Evolutionary conservation across 352 stramenopile species (phyloP).

Genomic region (Pythium biforme): DNA sequence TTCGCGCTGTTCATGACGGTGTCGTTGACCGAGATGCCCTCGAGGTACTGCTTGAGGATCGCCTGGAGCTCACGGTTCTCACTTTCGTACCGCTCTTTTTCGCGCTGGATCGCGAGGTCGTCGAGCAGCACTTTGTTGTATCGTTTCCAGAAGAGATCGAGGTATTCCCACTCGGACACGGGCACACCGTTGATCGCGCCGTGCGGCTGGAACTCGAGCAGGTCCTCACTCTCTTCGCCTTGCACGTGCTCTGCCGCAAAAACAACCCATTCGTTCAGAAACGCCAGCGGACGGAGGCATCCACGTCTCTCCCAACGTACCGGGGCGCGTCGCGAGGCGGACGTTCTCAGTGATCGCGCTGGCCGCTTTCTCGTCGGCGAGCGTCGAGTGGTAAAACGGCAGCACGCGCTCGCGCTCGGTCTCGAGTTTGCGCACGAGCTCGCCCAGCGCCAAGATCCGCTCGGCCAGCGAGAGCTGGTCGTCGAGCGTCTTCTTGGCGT

Average conservation of each 20-base stretch:
- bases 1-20: constrained; percentile 90
- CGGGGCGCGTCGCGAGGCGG: constrained; percentile 39
- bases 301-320: constrained; percentile 16
- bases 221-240: constrained; percentile 40
- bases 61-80: constrained; percentile 91
- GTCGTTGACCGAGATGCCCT: constrained; percentile 92
- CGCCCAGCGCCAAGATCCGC: constrained; percentile 84
- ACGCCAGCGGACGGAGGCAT: no score
- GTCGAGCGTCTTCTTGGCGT: constrained; percentile 72
- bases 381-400: constrained; percentile 75
- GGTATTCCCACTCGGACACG: constrained; percentile 77
- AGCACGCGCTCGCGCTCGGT: constrained; percentile 90
- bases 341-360: constrained; percentile 66
- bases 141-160: constrained; percentile 93
- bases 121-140: constrained; percentile 95
- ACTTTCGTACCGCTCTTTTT: constrained; percentile 77
- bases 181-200: constrained; percentile 46
- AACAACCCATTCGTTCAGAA: no score
- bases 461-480: constrained; percentile 72
- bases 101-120: constrained; percentile 87
- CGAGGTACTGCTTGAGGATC: constrained; percentile 92
- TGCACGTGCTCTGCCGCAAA: constrained; percentile 34
- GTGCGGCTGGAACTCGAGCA: constrained; percentile 66
- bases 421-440: constrained; percentile 91
- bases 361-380: constrained; percentile 64